A percentile compares a stretch with the other conserved stretches of the same genome.
phyloP scores from a whole-genome alignment of 805 yeast genomes.

The Limtongia smithiae region DNA sequence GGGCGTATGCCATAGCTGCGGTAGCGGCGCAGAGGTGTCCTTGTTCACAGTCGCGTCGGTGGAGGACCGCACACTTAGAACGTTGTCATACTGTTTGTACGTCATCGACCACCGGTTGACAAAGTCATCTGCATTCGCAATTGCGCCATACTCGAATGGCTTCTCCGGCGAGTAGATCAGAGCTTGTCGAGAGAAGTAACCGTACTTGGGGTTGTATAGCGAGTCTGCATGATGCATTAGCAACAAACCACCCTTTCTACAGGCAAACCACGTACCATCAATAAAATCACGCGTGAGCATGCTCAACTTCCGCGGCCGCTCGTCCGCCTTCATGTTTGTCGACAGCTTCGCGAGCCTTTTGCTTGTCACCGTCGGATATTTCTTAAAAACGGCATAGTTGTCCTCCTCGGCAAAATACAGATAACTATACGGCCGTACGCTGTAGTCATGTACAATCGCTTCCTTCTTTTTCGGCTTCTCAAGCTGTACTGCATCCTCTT shows the following conservation, averaged over 20 bases:
- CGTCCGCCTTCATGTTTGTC: conserved; percentile 19
- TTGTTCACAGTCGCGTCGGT: conserved; percentile 4
- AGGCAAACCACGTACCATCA: conserved; percentile 40
- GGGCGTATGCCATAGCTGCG: conserved; percentile 86
- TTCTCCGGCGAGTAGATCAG: conserved; percentile 66
- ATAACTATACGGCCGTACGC: conserved; percentile 30
- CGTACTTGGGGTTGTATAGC: conserved; percentile 74
- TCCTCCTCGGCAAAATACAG: conserved; percentile 33
- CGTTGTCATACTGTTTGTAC: conserved; percentile 45
- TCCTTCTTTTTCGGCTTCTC: conserved; percentile 11
- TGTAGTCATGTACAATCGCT: conserved; percentile 26
- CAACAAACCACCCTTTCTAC: neutral
- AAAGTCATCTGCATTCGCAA: conserved; percentile 65
- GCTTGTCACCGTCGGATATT: conserved; percentile 45
- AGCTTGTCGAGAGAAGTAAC: conserved; percentile 76
- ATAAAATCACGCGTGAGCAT: conserved; percentile 79
- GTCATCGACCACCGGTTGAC: conserved; percentile 57
- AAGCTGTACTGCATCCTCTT: neutral
- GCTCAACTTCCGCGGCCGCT: conserved; percentile 59
- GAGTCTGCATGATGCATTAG: conserved; percentile 47
- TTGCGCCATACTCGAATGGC: conserved; percentile 59
- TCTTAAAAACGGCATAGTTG: conserved; percentile 41
- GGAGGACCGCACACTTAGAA: conserved; percentile 22
- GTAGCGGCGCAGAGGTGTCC: conserved; percentile 10
- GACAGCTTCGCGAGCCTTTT: conserved; percentile 36